A percentile compares a stretch with the other conserved stretches of the same genome.
Conservation (phyloP, 208 protist genomes). For the Acanthamoeba triangularis region DNA sequence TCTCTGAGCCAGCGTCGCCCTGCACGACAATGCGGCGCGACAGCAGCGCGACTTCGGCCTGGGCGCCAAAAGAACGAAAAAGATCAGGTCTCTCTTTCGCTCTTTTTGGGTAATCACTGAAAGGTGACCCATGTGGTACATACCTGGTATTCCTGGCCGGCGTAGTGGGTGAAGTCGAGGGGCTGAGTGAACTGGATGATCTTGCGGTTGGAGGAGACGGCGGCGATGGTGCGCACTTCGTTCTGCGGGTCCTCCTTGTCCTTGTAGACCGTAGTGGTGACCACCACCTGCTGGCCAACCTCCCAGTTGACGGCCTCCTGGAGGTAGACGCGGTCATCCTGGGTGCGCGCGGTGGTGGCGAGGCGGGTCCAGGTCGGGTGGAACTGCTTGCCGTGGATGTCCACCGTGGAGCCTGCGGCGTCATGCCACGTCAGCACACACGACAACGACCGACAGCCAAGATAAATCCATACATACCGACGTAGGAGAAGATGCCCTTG, state of each 20-base stretch:
- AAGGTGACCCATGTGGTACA: constrained; percentile 54
- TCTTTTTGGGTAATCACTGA: no score
- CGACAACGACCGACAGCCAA: no score
- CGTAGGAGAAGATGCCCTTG: not conserved
- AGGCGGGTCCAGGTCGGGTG: constrained; percentile 85
- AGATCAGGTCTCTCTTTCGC: no score
- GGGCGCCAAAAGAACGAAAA: not conserved
- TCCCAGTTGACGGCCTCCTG: constrained; percentile 86
- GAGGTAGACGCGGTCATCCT: constrained; percentile 79
- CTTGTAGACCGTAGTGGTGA: constrained; percentile 82
- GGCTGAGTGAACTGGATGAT: constrained; percentile 64
- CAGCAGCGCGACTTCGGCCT: constrained; percentile 81
- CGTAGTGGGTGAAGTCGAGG: constrained; percentile 83
- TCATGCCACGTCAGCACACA: not conserved
- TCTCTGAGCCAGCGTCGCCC: constrained; percentile 35
- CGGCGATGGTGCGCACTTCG: constrained; percentile 83
- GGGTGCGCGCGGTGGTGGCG: constrained; percentile 62
- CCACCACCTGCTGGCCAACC: constrained; percentile 82
- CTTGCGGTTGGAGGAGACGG: constrained; percentile 31
- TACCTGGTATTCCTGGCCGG: constrained; percentile 84
- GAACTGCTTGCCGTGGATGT: constrained; percentile 83
- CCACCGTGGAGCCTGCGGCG: not conserved
- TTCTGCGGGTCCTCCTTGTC: constrained; percentile 82
- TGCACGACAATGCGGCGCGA: constrained; percentile 81
- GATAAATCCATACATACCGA: not conserved